Conservation (phyloP, 2,329 filamentous ascomycete species). For the Macrophomina phaseolina region DNA sequence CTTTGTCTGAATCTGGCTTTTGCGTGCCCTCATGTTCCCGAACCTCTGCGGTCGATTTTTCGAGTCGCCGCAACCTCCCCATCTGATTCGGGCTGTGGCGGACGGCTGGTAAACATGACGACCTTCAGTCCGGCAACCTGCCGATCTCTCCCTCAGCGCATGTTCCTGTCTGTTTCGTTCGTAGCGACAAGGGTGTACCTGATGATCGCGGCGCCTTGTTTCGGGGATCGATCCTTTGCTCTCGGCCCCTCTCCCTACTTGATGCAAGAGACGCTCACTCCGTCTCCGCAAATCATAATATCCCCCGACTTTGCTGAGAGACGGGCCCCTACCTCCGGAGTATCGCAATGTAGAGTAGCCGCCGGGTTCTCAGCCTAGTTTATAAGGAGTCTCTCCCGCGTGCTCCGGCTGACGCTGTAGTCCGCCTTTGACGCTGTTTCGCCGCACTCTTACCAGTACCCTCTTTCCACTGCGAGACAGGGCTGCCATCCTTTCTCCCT, state of each 20-base stretch:
- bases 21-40: neutral
- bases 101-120: neutral
- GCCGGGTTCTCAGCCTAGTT: neutral
- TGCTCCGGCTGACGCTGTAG: neutral
- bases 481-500: neutral
- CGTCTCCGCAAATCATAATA: slow-evolving; percentile 6
- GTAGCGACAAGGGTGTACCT: neutral
- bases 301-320: neutral
- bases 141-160: neutral
- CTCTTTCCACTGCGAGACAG: neutral
- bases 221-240: neutral
- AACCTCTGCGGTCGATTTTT: neutral
- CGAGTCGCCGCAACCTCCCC: neutral
- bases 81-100: neutral
- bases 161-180: neutral
- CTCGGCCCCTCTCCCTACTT: neutral
- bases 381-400: neutral
- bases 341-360: neutral
- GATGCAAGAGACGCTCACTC: neutral
- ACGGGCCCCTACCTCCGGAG: neutral
- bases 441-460: neutral
- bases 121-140: neutral
- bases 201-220: slow-evolving; percentile 8
- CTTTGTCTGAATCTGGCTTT: neutral
- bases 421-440: neutral